A percentile compares a stretch with the other conserved stretches of the same genome.
These are phyloP conservation scores for Alternaria triticimaculans DNA, from an alignment of 2,329 filamentous ascomycete genomes.

Conservation along the genomic window DNA sequence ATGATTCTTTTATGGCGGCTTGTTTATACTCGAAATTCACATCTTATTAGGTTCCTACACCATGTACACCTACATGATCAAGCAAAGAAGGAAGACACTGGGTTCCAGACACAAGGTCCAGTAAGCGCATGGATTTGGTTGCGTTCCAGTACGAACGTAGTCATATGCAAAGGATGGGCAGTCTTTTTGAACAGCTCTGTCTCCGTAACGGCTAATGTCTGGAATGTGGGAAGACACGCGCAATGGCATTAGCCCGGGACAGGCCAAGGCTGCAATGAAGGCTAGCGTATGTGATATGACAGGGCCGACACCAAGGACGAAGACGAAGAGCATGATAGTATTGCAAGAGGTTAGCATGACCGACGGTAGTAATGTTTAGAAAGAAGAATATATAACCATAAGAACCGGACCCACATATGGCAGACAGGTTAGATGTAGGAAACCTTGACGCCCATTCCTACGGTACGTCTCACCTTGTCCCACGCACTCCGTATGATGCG, in stretches of 20 bases:
- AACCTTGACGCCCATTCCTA: slow-evolving; percentile 97
- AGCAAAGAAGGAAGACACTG: slow-evolving; percentile 31
- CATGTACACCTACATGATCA: slow-evolving; percentile 40
- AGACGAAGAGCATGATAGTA: not conserved
- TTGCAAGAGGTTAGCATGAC: not conserved
- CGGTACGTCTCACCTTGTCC: slow-evolving; percentile 82
- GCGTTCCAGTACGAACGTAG: not conserved
- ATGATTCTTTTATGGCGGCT: not conserved
- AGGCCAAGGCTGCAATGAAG: not conserved
- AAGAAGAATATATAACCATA: slow-evolving; percentile 1
- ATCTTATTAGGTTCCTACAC: slow-evolving; percentile 25
- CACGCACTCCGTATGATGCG: slow-evolving; percentile 73
- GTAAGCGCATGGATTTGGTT: not conserved
- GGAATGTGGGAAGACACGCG: not conserved
- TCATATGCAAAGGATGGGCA: not conserved
- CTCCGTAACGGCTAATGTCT: not conserved
- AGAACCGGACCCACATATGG: not conserved
- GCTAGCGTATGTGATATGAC: not conserved
- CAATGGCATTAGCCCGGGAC: not conserved
- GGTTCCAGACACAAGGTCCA: not conserved
- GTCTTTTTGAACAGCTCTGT: not conserved
- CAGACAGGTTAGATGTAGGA: slow-evolving; percentile 76
- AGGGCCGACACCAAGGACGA: not conserved
- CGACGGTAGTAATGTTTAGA: not conserved
- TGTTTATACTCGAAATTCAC: not conserved